A percentile compares a stretch with the other conserved stretches of the same genome.
Conservation (phyloP, 441 rosid species). For the Gossypium schwendimanii region DNA sequence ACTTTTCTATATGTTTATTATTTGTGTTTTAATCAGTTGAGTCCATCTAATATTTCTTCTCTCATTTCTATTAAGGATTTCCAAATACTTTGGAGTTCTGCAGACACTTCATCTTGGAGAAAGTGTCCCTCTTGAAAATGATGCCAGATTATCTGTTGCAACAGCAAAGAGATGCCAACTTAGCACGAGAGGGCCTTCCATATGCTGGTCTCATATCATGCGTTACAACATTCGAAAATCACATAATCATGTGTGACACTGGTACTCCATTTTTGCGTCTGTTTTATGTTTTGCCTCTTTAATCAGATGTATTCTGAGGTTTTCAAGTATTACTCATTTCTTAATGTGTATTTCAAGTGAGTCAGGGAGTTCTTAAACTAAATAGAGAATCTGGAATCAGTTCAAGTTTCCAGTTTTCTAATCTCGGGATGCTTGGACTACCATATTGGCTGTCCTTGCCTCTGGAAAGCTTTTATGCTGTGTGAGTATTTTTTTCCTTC, state of each 20-base stretch:
- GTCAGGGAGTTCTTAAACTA: conserved; percentile 65
- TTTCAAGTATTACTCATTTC: conserved; percentile 17
- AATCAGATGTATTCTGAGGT: conserved; percentile 1
- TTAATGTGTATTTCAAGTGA: conserved; percentile 39
- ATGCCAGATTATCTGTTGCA: conserved; percentile 50
- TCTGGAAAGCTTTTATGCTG: conserved; percentile 59
- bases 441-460: conserved; percentile 74
- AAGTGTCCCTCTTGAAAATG: conserved; percentile 53
- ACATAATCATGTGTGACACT: conserved; percentile 51
- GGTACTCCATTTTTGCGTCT: conserved; percentile 36
- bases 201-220: conserved; percentile 54
- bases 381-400: conserved; percentile 48
- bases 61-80: conserved; percentile 40
- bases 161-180: conserved; percentile 35
- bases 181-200: conserved; percentile 29
- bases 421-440: conserved; percentile 73
- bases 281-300: conserved; percentile 6
- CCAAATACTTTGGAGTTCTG: conserved; percentile 46
- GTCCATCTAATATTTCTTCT: conserved; percentile 22
- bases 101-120: conserved; percentile 47
- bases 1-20: neutral
- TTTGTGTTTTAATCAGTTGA: conserved; percentile 5
- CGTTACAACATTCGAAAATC: conserved; percentile 40
- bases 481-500: conserved; percentile 42
- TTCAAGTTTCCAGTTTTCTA: conserved; percentile 60